A percentile compares a stretch with the other conserved stretches of the same genome.
Evolutionary conservation across 441 rosid genomes (phyloP).

Genomic region (Eutrema salsugineum): DNA sequence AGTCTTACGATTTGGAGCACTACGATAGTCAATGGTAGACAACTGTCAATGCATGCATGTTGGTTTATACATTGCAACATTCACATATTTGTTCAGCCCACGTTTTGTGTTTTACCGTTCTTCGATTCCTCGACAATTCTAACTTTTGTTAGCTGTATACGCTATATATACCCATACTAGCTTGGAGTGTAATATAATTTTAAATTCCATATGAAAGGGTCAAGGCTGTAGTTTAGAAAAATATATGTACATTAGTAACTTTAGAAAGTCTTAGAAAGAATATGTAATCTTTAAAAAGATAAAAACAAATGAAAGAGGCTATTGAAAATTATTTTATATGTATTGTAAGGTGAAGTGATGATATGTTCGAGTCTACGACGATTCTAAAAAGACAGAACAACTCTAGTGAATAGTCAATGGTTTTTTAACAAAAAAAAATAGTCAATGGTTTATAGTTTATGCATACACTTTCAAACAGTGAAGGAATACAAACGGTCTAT

Average conservation of each 20-base stretch:
- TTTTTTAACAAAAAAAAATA: too few species aligned
- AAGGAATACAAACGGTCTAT: too few species aligned
- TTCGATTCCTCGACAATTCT: background rate
- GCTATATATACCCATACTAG: background rate
- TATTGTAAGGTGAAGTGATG: too few species aligned
- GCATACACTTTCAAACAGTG: too few species aligned
- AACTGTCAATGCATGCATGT: slow-evolving; percentile 30
- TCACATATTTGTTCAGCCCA: slow-evolving; percentile 12
- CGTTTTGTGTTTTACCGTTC: slow-evolving; percentile 16
- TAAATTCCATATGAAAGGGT: background rate
- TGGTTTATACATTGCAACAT: background rate
- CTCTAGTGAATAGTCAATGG: too few species aligned
- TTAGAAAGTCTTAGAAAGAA: background rate
- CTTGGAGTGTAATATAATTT: background rate
- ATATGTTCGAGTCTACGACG: too few species aligned
- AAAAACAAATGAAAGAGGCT: too few species aligned
- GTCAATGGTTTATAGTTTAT: too few species aligned
- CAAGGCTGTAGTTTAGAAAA: background rate
- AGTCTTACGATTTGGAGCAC: background rate
- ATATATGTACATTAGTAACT: background rate
- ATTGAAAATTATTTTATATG: too few species aligned
- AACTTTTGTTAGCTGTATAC: background rate
- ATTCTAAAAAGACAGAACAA: too few species aligned
- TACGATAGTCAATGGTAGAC: slow-evolving; percentile 12
- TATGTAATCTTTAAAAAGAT: too few species aligned